phyloP scores from a whole-genome alignment of 331 rosid genomes.

The Quercus tomentella region DNA sequence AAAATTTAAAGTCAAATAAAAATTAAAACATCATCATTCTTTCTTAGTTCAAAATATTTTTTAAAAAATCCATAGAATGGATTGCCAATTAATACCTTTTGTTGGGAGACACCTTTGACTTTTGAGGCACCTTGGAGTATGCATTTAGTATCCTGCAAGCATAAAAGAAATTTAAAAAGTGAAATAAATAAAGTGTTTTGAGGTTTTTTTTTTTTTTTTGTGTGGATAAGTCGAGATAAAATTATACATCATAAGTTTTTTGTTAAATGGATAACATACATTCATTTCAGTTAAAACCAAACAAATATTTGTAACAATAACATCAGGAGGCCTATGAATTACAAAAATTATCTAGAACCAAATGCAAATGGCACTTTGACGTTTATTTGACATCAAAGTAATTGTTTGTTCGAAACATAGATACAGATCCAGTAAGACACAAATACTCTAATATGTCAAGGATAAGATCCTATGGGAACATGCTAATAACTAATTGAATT shows the following conservation, averaged over 20 bases:
- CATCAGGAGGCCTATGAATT: not conserved
- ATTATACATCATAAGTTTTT: not conserved
- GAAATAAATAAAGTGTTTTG: not conserved
- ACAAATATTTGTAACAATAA: not conserved
- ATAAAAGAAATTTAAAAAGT: not conserved
- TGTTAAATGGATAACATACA: not conserved
- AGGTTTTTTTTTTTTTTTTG: too few species aligned
- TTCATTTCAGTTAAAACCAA: not conserved
- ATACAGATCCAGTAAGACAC: not conserved
- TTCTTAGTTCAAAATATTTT: not conserved
- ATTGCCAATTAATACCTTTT: conserved; percentile 38
- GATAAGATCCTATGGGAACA: not conserved
- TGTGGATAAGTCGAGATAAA: not conserved
- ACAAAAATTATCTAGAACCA: not conserved
- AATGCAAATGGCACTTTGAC: not conserved
- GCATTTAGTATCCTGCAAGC: conserved; percentile 49
- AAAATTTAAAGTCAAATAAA: not conserved
- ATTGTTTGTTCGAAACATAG: not conserved
- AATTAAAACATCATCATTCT: not conserved
- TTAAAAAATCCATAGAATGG: not conserved
- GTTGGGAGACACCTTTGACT: conserved; percentile 48
- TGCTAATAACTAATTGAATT: not conserved
- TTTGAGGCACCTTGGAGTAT: conserved; percentile 53
- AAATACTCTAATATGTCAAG: not conserved
- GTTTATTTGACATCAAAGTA: not conserved